Percentiles rank a stretch among this genome's conserved stretches.
Evolutionary conservation across 2,329 filamentous ascomycete genomes (phyloP).

Genomic region (Colletotrichum euphorbiae): DNA sequence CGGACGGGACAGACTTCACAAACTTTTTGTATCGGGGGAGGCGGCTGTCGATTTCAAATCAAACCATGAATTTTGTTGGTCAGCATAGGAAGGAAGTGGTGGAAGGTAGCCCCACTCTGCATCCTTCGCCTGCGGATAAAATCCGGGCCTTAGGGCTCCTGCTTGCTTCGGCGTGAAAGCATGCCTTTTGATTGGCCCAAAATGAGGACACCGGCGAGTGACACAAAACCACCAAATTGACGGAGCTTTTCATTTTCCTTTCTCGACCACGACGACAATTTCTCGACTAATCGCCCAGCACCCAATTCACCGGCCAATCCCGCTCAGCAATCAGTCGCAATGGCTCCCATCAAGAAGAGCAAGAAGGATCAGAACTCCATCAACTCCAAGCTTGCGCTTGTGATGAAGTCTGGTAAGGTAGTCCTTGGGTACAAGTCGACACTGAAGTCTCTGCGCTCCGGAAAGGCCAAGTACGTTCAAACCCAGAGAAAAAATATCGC

Average conservation of each 20-base stretch:
- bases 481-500: slow-evolving; percentile 24
- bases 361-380: slow-evolving; percentile 89
- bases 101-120: slow-evolving; percentile 24
- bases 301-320: slow-evolving; percentile 39
- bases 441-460: slow-evolving; percentile 89
- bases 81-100: slow-evolving; percentile 26
- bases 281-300: slow-evolving; percentile 25
- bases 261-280: slow-evolving; percentile 27
- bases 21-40: slow-evolving; percentile 33
- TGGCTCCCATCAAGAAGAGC: slow-evolving; percentile 76
- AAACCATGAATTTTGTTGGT: slow-evolving; percentile 41
- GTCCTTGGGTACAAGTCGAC: slow-evolving; percentile 84
- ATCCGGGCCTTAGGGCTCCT: slow-evolving; percentile 56
- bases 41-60: slow-evolving; percentile 67
- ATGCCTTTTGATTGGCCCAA: slow-evolving; percentile 46
- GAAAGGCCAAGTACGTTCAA: slow-evolving; percentile 94
- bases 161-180: background rate
- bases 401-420: slow-evolving; percentile 80
- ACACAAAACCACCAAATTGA: slow-evolving; percentile 18
- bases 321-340: slow-evolving; percentile 64
- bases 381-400: slow-evolving; percentile 65
- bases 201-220: background rate
- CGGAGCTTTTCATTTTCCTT: background rate
- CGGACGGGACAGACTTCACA: slow-evolving; percentile 41
- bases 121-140: slow-evolving; percentile 47